Evolutionary conservation across 2,329 filamentous ascomycete genomes (phyloP), one percentile per base, ranked within the genome.

Genomic region (Aspergillus hortae): DNA sequence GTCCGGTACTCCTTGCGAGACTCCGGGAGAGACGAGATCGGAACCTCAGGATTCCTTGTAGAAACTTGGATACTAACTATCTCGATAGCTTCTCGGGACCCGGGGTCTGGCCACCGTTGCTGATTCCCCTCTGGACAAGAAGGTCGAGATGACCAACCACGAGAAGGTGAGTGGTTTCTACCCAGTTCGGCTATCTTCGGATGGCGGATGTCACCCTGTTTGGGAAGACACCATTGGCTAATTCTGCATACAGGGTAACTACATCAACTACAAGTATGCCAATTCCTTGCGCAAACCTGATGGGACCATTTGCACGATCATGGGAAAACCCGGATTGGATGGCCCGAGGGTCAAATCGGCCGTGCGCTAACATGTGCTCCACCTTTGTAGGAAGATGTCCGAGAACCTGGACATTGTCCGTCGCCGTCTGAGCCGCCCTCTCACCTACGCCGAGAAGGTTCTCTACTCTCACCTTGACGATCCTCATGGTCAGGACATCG

Each of bases 391-490:
- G 84, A 96, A 96, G 84, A 96, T 97, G 91, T 91, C 89, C 66
- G 92, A 97, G 81, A 97, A 96, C 83, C 84, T 99, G 56, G 80
- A 85, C 67, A 85, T 99, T 74, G 94, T 99, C 64, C 89, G 94
- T 70, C 75, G 80, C 67, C 87, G 94, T 68, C 84, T 99, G 62
- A 95, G 96, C 80, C 87, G 90, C 65, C 94, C 94, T 63, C 85
- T 99, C 67, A 94, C 91, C 65, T 96, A 87, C 74, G 90, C 91
- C 73, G 94, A 99, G 84, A 99, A 99, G 86, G 92, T 99, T 68
- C 84, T 97, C 66, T 99, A 99, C 83, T 97, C 92, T 57, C 94
- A 99, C 77, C 81, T 99, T 73, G 94, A 97, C 78, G 90, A 99
- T 74, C 94, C 94, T 51, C 89, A 97, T 68, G 87, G 86, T 64